Conservation (phyloP, 177 flowering plant genomes). For the Vitis hybrid region DNA sequence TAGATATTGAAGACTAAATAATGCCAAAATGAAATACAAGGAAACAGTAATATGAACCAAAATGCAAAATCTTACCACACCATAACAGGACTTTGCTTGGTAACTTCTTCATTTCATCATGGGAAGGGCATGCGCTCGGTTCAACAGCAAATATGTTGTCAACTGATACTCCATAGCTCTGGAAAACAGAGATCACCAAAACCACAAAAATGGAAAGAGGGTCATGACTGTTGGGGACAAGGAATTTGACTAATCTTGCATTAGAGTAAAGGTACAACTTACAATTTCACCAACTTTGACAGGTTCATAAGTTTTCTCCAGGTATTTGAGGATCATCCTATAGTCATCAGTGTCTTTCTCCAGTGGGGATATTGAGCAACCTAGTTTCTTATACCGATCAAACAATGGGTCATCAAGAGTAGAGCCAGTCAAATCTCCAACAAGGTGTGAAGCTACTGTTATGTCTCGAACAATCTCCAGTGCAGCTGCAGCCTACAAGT, state of each 20-base stretch:
- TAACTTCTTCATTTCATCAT: conserved; percentile 60
- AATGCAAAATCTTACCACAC: conserved; percentile 62
- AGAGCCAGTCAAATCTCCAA: conserved; percentile 71
- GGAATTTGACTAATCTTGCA: too few species aligned
- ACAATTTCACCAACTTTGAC: conserved; percentile 62
- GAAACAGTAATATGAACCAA: background rate
- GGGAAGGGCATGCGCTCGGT: conserved; percentile 47
- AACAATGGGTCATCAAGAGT: conserved; percentile 71
- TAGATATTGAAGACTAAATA: background rate
- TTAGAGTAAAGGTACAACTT: conserved; percentile 9
- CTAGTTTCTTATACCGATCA: conserved; percentile 51
- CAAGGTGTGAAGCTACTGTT: conserved; percentile 55
- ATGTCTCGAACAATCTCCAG: conserved; percentile 64
- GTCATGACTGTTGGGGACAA: too few species aligned
- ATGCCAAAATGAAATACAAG: background rate
- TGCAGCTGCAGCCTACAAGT: conserved; percentile 58
- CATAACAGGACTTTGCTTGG: conserved; percentile 81
- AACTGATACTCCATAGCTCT: conserved; percentile 63
- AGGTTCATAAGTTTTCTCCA: conserved; percentile 80
- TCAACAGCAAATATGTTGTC: conserved; percentile 63
- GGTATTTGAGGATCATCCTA: conserved; percentile 63
- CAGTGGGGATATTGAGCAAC: conserved; percentile 48
- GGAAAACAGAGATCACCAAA: conserved; percentile 6
- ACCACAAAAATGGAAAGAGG: background rate
- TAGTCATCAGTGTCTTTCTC: conserved; percentile 67